Evolutionary conservation across 1,139 yeast genomes (phyloP), one percentile per base, ranked within the genome.

Genomic region (Hyphopichia fennica): DNA sequence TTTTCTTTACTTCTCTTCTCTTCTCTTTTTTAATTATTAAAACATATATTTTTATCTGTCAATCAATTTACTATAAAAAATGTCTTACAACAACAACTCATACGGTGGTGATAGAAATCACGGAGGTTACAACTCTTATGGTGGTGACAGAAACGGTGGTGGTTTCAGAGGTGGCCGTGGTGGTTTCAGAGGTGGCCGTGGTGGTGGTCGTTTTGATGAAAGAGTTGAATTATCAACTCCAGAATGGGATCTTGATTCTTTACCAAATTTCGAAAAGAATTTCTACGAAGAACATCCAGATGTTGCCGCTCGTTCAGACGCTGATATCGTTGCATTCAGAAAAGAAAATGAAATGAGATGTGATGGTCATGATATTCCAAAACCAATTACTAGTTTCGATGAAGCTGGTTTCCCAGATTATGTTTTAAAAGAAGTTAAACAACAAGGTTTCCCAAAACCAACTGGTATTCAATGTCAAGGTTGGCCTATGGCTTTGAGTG

Each of bases 401-500:
- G 98, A 93, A 74, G 96, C 96, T 60, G 96, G 96, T 37, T 91
- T 91, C 80, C 98, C 98, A 51, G 87, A 82, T 55, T 91, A 93
- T 62, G 98, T 93, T 35, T 77, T 93, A 63, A 76, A 72, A 52
- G 97, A 93, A 74, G 90, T 93, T 56, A 82, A 87, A 72, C 84
- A 84, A 47, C 93, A 88, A 70, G 98, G 98, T 47, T 93, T 93
- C 75, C 95, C 86, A 45, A 81, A 76, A 51, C 99, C 99, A 57
- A 93, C 99, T 45, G 89, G 89, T 52, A 93, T 93, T 63, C 99
- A 93, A 75, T 88, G 96, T 68, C 99, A 95, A 75, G 99, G 99
- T 73, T 93, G 99, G 99, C 99, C 99, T 49, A 93, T 93, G 99
- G 99, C 99, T 62, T 78, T 91, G 50, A 84, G 93, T 58, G 99